Percentiles rank a stretch among this genome's conserved stretches.
These are phyloP conservation scores for Moricandia moricandioides DNA, from an alignment of 345 rosid species.

Conservation along the genomic window DNA sequence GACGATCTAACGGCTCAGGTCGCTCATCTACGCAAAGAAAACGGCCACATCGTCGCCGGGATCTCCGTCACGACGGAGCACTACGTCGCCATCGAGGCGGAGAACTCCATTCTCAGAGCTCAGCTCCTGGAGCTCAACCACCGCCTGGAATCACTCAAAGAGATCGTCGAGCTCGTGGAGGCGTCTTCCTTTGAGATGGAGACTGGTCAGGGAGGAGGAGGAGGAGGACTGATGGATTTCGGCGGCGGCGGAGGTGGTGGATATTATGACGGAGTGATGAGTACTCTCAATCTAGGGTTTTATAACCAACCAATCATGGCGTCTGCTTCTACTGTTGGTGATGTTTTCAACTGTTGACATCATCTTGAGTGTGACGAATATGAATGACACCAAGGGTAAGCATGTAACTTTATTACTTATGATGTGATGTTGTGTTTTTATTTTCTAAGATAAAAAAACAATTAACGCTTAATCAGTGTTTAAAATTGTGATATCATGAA, in stretches of 20 bases:
- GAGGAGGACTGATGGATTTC: conserved; percentile 3
- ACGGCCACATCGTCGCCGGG: conserved; percentile 46
- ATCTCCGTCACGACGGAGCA: conserved; percentile 54
- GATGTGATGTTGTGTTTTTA: conserved; percentile 8
- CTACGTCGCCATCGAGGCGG: conserved; percentile 51
- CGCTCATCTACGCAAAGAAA: conserved; percentile 48
- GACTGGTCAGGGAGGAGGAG: conserved; percentile 21
- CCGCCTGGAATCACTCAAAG: conserved; percentile 66
- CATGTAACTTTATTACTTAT: neutral
- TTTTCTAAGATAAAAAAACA: neutral
- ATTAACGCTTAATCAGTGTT: conserved; percentile 1
- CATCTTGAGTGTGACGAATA: conserved; percentile 1
- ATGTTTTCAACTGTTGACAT: conserved; percentile 26
- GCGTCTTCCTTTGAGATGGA: conserved; percentile 22
- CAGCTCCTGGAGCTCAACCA: conserved; percentile 63
- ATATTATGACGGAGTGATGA: conserved; percentile 35
- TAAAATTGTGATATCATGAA: conserved; percentile 10
- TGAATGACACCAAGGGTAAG: conserved; percentile 4
- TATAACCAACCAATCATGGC: conserved; percentile 72
- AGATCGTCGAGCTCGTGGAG: conserved; percentile 47
- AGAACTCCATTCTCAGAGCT: conserved; percentile 33
- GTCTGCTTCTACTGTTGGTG: conserved; percentile 39
- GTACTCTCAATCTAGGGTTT: conserved; percentile 42
- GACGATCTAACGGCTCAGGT: conserved; percentile 59
- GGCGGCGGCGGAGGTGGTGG: conserved; percentile 23